Evolutionary conservation across 495 filamentous ascomycete species (phyloP).

Genomic region (Podospora pseudoanserina): DNA sequence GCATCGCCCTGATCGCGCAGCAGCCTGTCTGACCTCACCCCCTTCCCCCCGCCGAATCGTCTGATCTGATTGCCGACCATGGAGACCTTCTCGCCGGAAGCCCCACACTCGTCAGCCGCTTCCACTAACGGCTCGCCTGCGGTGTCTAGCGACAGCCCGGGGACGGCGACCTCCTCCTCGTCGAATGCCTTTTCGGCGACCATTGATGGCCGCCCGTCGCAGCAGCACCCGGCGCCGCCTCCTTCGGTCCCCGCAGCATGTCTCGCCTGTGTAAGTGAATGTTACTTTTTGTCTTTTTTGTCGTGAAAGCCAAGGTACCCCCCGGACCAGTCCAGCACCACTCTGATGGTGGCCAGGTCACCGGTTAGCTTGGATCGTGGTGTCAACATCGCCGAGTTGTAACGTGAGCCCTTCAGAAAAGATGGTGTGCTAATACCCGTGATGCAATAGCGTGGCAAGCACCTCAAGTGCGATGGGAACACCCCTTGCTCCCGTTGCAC

Average conservation of each 20-base stretch:
- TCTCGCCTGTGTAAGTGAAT: conserved; percentile 46
- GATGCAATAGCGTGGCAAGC: conserved; percentile 42
- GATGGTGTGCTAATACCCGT: conserved; percentile 15
- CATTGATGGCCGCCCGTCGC: conserved; percentile 29
- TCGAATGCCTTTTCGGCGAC: conserved; percentile 31
- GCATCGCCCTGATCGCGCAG: conserved; percentile 15
- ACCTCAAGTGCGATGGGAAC: conserved; percentile 49
- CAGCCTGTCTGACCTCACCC: background rate
- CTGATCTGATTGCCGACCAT: conserved; percentile 30
- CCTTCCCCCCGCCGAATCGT: background rate
- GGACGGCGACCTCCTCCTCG: conserved; percentile 32
- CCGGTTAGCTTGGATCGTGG: background rate
- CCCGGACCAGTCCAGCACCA: conserved; percentile 1
- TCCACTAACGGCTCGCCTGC: conserved; percentile 33
- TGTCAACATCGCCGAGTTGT: background rate
- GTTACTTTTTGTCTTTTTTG: conserved; percentile 19
- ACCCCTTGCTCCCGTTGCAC: conserved; percentile 46
- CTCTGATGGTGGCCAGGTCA: background rate
- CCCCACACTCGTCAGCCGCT: conserved; percentile 31
- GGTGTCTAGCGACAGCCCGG: conserved; percentile 32
- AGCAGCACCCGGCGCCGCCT: conserved; percentile 29
- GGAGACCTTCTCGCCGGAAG: conserved; percentile 33
- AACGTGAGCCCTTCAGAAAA: background rate
- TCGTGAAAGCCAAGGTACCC: conserved; percentile 15
- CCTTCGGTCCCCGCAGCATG: conserved; percentile 47